Evolutionary conservation across 768 basidiomycete species (phyloP), one percentile per base, ranked within the genome.

Genomic region (Kwoniella sp.): DNA sequence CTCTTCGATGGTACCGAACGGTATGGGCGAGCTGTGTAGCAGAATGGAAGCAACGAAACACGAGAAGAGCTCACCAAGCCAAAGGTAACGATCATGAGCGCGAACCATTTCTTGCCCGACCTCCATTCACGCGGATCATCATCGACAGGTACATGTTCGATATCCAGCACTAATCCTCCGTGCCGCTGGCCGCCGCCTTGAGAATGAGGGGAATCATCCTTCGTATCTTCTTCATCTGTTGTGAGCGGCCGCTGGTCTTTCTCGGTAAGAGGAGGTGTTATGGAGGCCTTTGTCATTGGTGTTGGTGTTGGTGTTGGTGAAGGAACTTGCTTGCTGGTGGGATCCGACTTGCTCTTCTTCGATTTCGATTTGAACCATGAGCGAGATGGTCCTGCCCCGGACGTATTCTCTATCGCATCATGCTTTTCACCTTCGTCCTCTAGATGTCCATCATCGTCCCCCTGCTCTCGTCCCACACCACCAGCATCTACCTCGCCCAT

Each of bases 131-230:
- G 61, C n/a, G 81, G 81, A 69, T 82, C 81, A 68, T 82, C 74
- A n/a, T 81, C 79, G 11, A 81, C 80, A 28, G 78, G 73, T n/a
- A 76, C 73, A 73, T 82, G 81, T 45, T 82, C 81, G 52, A 82
- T 82, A 68, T 82, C 81, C 15, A 72, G 70, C 22, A 17, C 50
- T 23, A 51, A 25, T 11, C 26, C 26, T 51, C 50, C 50, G 23
- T 23, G 26, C 47, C n/a, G n/a, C n/a, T n/a, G n/a, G n/a, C n/a
- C n/a, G n/a, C n/a, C n/a, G n/a, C n/a, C n/a, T n/a, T n/a, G n/a
- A n/a, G n/a, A n/a, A n/a, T n/a, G n/a, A n/a, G n/a, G n/a, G n/a
- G n/a, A n/a, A n/a, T 5, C 47, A 17, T 51, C 8, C 50, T 51
- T 23, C 4, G 50, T 4, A 9, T 26, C 26, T 51, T 23, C 50